Evolutionary conservation across 306 rosid species (phyloP).

Genomic region (Trifolium pratense): DNA sequence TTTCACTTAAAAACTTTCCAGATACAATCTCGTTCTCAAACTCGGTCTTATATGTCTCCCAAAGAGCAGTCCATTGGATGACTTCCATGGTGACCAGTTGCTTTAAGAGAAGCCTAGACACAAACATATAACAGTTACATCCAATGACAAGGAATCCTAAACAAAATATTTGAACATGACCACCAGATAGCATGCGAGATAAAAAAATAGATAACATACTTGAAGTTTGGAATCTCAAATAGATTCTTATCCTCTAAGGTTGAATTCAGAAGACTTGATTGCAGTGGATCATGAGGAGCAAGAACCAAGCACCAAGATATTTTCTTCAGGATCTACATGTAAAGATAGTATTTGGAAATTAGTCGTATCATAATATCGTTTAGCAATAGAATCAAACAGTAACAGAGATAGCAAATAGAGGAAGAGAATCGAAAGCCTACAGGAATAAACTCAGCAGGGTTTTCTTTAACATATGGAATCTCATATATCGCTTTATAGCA

Average conservation of each 20-base stretch:
- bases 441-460: slow-evolving; percentile 71
- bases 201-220: slow-evolving; percentile 47
- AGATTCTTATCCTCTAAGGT: slow-evolving; percentile 90
- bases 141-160: slow-evolving; percentile 24
- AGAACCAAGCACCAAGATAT: slow-evolving; percentile 90
- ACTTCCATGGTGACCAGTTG: slow-evolving; percentile 93
- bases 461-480: slow-evolving; percentile 79
- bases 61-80: slow-evolving; percentile 81
- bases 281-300: slow-evolving; percentile 87
- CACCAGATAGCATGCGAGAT: not conserved
- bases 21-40: slow-evolving; percentile 75
- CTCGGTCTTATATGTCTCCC: slow-evolving; percentile 81
- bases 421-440: slow-evolving; percentile 46
- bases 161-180: no score
- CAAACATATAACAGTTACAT: slow-evolving; percentile 31
- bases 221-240: slow-evolving; percentile 74
- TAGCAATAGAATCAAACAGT: not conserved
- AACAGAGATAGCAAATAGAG: not conserved
- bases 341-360: slow-evolving; percentile 28
- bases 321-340: slow-evolving; percentile 73
- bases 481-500: slow-evolving; percentile 87
- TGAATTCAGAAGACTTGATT: slow-evolving; percentile 92
- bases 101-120: slow-evolving; percentile 70
- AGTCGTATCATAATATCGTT: not conserved
- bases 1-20: slow-evolving; percentile 78